Base-by-base conservation (phyloP, 495 filamentous ascomycete species). In the Tuber aestivum region DNA sequence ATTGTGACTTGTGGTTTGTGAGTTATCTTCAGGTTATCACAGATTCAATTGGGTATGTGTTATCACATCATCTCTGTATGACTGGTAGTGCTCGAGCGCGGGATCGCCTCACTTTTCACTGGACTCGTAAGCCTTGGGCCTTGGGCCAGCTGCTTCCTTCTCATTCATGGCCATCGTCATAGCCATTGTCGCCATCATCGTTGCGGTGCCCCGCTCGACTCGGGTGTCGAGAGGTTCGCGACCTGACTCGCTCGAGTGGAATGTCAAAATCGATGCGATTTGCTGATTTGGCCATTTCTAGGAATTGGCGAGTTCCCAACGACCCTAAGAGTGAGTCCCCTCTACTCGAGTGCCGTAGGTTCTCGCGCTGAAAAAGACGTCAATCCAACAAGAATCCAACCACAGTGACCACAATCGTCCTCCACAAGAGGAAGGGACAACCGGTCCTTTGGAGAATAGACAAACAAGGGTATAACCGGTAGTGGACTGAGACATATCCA, bases 331-430 rank as follows among this genome's bases (percentile, higher is more conserved):
- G 56, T 35, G 56, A 27, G 32, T 32, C 56, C 27, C 4, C 12
- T 65, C 27, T 7, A n/a, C n/a, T n/a, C n/a, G n/a, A n/a, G n/a
- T n/a, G n/a, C n/a, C n/a, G n/a, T n/a, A 20, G 56, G 27, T 65
- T 27, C 56, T 65, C 56, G 56, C 56, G 56, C 56, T 65, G 56
- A 65, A 65, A 56, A 65, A 65, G 27, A 65, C 56, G 56, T 65
- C 56, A 65, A 35, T 35, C 56, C 56, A 65, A 65, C 50, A 61
- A 61, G 27, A 27, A 65, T 35, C 56, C 27, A 65, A 35, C 56
- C 56, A 65, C 56, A 65, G 0, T 65, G 56, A 35, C 56, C 27
- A 35, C 35, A 65, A 35, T 35, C 4, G 27, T 3, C 56, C 56
- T 35, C 56, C 56, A 35, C 56, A 65, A 65, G 56, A 65, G 56